phyloP scores from a whole-genome alignment of 2,329 filamentous ascomycete species.

The Ploettnerulaceae sp. region DNA sequence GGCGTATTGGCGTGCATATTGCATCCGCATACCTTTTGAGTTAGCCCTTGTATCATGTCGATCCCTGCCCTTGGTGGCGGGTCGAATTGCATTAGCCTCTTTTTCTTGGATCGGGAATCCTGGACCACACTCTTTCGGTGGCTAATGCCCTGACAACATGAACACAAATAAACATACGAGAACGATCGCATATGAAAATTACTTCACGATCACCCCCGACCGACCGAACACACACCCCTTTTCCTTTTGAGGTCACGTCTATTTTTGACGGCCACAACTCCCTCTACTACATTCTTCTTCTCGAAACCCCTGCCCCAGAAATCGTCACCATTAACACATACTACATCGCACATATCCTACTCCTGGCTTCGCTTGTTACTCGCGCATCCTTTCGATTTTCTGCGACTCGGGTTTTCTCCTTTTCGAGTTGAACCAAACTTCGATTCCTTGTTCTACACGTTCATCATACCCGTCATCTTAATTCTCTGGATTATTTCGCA shows the following conservation, averaged over 20 bases:
- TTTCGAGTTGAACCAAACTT: neutral
- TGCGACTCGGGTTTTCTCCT: neutral
- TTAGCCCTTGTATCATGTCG: conserved; percentile 20
- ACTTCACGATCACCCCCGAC: conserved; percentile 22
- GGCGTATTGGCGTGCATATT: conserved; percentile 30
- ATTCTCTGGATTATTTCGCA: conserved; percentile 7
- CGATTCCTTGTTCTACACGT: neutral
- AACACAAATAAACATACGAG: conserved; percentile 19
- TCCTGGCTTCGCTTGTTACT: neutral
- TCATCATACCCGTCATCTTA: neutral
- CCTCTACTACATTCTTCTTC: conserved; percentile 2
- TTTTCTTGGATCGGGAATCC: conserved; percentile 33
- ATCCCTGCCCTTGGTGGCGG: conserved; percentile 19
- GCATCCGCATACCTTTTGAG: conserved; percentile 30
- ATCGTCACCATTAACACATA: neutral
- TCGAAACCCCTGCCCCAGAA: too few species aligned
- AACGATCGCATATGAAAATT: conserved; percentile 26
- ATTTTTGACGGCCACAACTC: neutral
- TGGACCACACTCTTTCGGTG: conserved; percentile 28
- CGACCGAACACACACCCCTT: conserved; percentile 3
- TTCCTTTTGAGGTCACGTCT: conserved; percentile 11
- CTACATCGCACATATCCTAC: conserved; percentile 5
- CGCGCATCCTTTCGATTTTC: conserved; percentile 1
- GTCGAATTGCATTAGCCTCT: conserved; percentile 12
- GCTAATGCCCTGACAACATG: conserved; percentile 12